Conservation (phyloP, 176 grass and related monocot genomes). For the Typha latifolia region DNA sequence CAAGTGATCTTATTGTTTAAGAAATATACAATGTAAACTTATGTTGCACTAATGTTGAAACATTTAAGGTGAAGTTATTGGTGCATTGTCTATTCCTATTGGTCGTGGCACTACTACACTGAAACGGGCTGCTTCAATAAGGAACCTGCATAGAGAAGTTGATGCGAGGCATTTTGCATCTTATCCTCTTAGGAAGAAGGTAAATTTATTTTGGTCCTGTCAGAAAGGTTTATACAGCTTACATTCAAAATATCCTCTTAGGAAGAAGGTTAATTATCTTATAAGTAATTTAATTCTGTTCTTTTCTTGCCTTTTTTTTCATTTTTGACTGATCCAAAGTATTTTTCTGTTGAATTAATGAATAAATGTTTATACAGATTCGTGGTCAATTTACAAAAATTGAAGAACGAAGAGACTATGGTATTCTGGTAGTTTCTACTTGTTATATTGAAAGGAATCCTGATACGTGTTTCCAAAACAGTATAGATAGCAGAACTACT, state of each 20-base stretch:
- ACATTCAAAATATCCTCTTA: not conserved
- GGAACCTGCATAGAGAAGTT: constrained; percentile 56
- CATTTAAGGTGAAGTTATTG: constrained; percentile 82
- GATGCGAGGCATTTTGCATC: constrained; percentile 42
- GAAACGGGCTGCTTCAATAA: constrained; percentile 88
- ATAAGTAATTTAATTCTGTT: not conserved
- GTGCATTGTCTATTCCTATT: constrained; percentile 77
- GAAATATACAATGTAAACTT: not conserved
- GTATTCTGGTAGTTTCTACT: constrained; percentile 66
- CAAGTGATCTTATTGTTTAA: not conserved
- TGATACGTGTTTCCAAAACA: constrained; percentile 47
- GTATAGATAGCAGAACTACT: constrained; percentile 33
- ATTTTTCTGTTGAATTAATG: not conserved
- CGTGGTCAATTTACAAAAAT: constrained; percentile 34
- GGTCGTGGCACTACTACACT: constrained; percentile 48
- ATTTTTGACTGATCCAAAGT: not conserved
- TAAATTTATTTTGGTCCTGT: constrained; percentile 19
- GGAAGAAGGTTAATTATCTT: not conserved
- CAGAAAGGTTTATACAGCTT: not conserved
- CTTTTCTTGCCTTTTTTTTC: not conserved
- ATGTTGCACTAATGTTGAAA: not conserved
- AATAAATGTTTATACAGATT: constrained; percentile 18
- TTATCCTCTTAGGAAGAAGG: constrained; percentile 71
- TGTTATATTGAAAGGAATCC: constrained; percentile 75
- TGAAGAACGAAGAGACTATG: constrained; percentile 38